Evolutionary conservation across 306 rosid species (phyloP), one percentile per base, ranked within the genome.

Genomic region (Vicia faba): DNA sequence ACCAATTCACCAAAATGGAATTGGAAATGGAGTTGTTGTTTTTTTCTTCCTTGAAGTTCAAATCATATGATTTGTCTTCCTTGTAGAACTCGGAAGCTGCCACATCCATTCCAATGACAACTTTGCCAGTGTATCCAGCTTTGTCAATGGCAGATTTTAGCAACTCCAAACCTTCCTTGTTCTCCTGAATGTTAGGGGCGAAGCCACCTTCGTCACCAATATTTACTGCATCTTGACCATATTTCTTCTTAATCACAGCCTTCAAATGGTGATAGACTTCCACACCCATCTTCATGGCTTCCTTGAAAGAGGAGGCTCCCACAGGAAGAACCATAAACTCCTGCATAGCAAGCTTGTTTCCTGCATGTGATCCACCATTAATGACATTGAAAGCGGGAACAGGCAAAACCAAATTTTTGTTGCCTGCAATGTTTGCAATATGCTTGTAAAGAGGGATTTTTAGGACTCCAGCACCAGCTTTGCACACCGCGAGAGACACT

Each of bases 311-410:
- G 72, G 86, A 80, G 77, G 99, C 99, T 58, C 99, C 99, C 66
- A 88, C 75, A 11, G 97, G 99, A 78, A 95, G 92, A 84, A 95
- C 83, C 99, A 95, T 95, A 82, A 95, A 95, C 79, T 95, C 99
- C 98, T 92, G 99, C 99, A 95, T 95, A 36, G 97, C 99, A 73
- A 95, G 96, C 70, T 95, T 95, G 92, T 95, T 95, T 84, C 97
- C 99, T 20, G 99, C 99, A 57, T 93, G 99, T 55, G 99, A 95
- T 80, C 99, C 99, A 72, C 99, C 99, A 12, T 95, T 95, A 36
- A 95, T 95, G 81, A 95, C 99, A 84, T 95, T 95, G 88, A 95
- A 95, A 49, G 99, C 83, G 49, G 99, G 99, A 62, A 90, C 97
- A 18, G 99, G 99, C 58, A 95, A 79, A 45, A 95, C 96, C 88